Evolutionary conservation across 169 alveolate species (phyloP), one percentile per base, ranked within the genome.

Genomic region (Babesia sp.): DNA sequence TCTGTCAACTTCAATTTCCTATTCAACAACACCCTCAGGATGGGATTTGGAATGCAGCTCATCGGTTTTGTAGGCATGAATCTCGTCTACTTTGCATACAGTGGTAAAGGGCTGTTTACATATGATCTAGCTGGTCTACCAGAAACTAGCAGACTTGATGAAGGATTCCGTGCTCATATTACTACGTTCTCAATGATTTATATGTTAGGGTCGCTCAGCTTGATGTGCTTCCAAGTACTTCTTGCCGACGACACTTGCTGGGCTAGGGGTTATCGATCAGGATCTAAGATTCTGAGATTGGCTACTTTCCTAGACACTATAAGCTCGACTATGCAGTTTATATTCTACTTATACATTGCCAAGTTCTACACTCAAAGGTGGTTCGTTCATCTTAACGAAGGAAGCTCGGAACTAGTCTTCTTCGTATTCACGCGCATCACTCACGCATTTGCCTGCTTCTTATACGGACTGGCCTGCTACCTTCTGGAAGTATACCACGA

Each of bases 221-320:
- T 94, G 46, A 87, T 94, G 86, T 90, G 93, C 75, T 94, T 94
- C 81, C 97, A 94, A 86, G 93, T 93, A 29, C 87, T 94, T 46
- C 89, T 93, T 22, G 97, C 97, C 16, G 97, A 94, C 64, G 97
- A 94, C 61, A 92, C 97, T 28, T 92, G 96, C 78, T 94, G 96
- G 96, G 97, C 97, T 56, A 86, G 97, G 82, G 97, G 97, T 33
- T 94, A 94, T 83, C 94, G 96, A 60, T 92, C 97, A 22, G 97
- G 97, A 26, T 92, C 96, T 63, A 94, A 94, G 85, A 92, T 94
- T 45, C 75, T 94, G 51, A 83, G 95, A 55, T 69, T 94, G 50
- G 97, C 97, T 24, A 90, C 97, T n/a, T 92, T 94, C 71, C 82
- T 94, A 60, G 97, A 94, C 69, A 72, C 95, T 39, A 69, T 93